These are phyloP conservation scores for Tinospora cordifolia DNA, from an alignment of 164 flowering plant genomes.

Conservation along the genomic window DNA sequence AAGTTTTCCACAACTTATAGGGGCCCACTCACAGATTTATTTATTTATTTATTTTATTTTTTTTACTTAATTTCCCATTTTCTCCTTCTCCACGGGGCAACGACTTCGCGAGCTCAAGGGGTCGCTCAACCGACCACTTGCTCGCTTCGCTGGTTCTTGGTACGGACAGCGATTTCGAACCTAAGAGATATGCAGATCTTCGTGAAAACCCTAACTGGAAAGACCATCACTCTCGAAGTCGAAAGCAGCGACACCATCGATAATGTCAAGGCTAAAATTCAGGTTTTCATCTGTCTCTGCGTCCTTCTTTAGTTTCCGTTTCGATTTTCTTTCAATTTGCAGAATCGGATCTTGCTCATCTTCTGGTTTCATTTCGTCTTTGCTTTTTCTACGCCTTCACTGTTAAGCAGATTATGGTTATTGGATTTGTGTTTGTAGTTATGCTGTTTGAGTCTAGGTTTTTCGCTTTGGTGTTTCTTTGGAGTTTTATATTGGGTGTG, in stretches of 20 bases:
- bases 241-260: constrained; percentile 5
- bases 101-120: too few species aligned
- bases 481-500: too few species aligned
- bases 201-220: constrained; percentile 35
- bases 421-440: not conserved
- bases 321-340: not conserved
- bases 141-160: too few species aligned
- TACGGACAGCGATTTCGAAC: not conserved
- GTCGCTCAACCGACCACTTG: too few species aligned
- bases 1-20: too few species aligned
- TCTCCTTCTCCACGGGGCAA: too few species aligned
- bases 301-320: not conserved
- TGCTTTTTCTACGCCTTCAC: not conserved
- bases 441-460: too few species aligned
- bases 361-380: not conserved
- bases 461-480: too few species aligned
- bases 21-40: too few species aligned
- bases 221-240: constrained; percentile 25
- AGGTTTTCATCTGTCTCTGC: not conserved
- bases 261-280: constrained; percentile 3
- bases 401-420: not conserved
- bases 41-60: too few species aligned
- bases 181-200: constrained; percentile 45
- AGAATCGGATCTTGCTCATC: not conserved
- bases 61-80: too few species aligned